Conservation (phyloP, 2,329 filamentous ascomycete species). For the Fusarium hostae region DNA sequence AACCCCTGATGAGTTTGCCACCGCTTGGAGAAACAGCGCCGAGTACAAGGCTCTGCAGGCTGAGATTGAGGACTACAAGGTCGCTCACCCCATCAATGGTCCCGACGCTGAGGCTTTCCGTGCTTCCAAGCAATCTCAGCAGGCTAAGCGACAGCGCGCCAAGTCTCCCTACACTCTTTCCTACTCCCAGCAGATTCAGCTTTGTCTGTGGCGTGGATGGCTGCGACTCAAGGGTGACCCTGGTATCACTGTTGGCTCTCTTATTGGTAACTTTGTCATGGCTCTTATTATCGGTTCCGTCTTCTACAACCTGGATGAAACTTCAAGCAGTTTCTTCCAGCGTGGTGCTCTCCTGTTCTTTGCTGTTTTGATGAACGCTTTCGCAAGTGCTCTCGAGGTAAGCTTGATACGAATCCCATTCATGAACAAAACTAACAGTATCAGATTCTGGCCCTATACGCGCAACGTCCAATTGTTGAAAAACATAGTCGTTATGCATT, state of each 20-base stretch:
- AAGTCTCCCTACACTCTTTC: slow-evolving; percentile 88
- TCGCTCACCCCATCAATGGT: slow-evolving; percentile 62
- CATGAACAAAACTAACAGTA: not conserved
- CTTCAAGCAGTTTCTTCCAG: slow-evolving; percentile 79
- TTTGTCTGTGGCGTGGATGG: slow-evolving; percentile 86
- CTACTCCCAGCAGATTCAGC: slow-evolving; percentile 76
- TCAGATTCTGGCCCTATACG: slow-evolving; percentile 83
- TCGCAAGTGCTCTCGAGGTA: slow-evolving; percentile 80
- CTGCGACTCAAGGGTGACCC: slow-evolving; percentile 81
- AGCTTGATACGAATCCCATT: slow-evolving; percentile 19
- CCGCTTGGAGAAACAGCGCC: slow-evolving; percentile 66
- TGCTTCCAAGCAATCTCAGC: slow-evolving; percentile 63
- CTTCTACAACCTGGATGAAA: slow-evolving; percentile 78
- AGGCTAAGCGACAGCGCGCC: slow-evolving; percentile 68
- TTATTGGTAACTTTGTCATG: slow-evolving; percentile 79
- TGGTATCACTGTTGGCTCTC: slow-evolving; percentile 74
- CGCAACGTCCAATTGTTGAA: slow-evolving; percentile 90
- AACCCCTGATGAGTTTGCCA: slow-evolving; percentile 71
- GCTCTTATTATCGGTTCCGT: slow-evolving; percentile 81
- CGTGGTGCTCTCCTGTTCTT: slow-evolving; percentile 88
- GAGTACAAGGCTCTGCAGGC: slow-evolving; percentile 62
- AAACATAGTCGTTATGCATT: slow-evolving; percentile 89
- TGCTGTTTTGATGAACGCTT: slow-evolving; percentile 86
- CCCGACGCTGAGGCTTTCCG: slow-evolving; percentile 68
- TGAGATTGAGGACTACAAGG: slow-evolving; percentile 68